Base-by-base conservation (phyloP, 306 rosid genomes). In the Leucaena leucocephala region DNA sequence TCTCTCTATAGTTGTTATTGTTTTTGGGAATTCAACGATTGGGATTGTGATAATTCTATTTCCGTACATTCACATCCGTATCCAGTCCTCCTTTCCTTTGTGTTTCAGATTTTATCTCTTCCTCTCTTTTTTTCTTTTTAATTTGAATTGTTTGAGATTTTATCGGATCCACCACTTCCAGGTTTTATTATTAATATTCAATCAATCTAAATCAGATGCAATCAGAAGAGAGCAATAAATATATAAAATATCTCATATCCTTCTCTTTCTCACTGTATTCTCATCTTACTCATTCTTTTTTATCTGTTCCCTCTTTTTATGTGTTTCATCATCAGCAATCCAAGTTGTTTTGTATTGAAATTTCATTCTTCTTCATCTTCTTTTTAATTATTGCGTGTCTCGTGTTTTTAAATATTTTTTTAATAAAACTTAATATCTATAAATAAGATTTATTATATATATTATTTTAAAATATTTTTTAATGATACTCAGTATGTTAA, bases 21-120 rank as follows among this genome's bases (percentile, higher is more conserved):
- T 27, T 66, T 62, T 64, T 61, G 70, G 70, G 85, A 79, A 82
- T 80, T 85, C 82, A 80, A 82, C 61, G 35, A 72, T 83, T 72
- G 78, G 64, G 40, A 80, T 35, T 75, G 83, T 63, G 54, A 86
- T 78, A 61, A 40, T 88, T 80, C 76, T 71, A 67, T 27, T 85
- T 88, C 86, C 64, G 89, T 83, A 87, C 91, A 68, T 61, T 75
- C 78, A 71, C 79, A 81, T 70, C 74, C 80, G 77, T 76, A 63
- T 85, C 84, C 77, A 76, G 58, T 77, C 65, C 43, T 62, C 72
- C 27, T 27, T 27, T 27, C 27, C 27, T 14, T 33, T 57, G 74
- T 69, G 68, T 74, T 76, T 76, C 74, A 71, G 85, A 87, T 80
- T 85, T 85, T 73, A n/a, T 14, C 42, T 69, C 64, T 22, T 75